Evolutionary conservation across 2,329 filamentous ascomycete species (phyloP).

Genomic region (Xylaria digitata): DNA sequence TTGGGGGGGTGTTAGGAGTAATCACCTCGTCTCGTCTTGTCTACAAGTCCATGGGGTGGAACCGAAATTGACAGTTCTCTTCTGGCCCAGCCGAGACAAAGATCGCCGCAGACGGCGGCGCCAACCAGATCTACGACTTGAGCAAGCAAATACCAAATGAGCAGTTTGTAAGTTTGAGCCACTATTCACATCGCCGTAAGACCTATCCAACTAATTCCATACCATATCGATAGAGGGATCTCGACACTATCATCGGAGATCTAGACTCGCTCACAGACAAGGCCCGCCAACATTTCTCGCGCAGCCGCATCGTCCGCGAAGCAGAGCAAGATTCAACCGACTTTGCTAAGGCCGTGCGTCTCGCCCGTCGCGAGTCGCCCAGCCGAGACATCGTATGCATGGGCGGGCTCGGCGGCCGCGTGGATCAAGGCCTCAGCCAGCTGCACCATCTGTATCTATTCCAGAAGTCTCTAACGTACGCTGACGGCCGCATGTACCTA

Average conservation of each 20-base stretch:
- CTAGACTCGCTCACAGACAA: constrained; percentile 81
- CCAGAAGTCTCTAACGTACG: constrained; percentile 60
- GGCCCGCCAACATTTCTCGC: constrained; percentile 72
- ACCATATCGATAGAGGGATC: constrained; percentile 60
- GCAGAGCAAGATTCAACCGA: constrained; percentile 90
- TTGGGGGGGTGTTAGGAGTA: background rate
- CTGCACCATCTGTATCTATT: constrained; percentile 84
- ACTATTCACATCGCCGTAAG: background rate
- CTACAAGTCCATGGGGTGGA: too few species aligned
- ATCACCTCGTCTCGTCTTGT: background rate
- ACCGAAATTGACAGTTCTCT: constrained; percentile 39
- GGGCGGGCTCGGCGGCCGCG: constrained; percentile 86
- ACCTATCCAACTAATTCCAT: background rate
- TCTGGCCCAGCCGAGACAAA: constrained; percentile 66
- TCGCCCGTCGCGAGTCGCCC: constrained; percentile 40
- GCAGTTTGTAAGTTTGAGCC: constrained; percentile 25
- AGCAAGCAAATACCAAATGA: constrained; percentile 23
- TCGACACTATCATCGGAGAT: constrained; percentile 85
- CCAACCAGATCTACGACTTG: constrained; percentile 75
- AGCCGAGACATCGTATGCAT: constrained; percentile 76
- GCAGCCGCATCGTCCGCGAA: constrained; percentile 73
- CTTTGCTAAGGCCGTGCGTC: constrained; percentile 81
- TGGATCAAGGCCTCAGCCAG: constrained; percentile 91
- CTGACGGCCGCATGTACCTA: constrained; percentile 75
- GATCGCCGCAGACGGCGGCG: constrained; percentile 91